Base-by-base conservation (phyloP, 2,329 filamentous ascomycete genomes). In the Orbilia blumenaviensis region DNA sequence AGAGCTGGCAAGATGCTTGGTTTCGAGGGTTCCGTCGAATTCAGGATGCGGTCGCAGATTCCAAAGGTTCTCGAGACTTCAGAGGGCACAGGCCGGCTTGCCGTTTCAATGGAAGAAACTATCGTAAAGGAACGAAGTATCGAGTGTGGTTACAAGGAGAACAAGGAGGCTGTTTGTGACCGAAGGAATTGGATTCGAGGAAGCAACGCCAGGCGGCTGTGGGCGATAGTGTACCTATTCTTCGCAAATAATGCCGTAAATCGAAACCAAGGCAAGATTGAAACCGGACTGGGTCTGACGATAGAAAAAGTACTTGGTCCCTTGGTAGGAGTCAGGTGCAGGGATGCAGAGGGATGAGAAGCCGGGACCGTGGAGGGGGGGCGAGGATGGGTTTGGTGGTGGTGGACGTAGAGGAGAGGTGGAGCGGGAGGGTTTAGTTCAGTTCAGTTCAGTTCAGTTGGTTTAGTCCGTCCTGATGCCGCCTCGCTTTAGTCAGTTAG, bases 51-150 rank as follows among this genome's bases (percentile, higher is more conserved):
- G 63, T 56, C 52, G 64, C 63, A n/a, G 56, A 50, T 48, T 64
- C 10, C 52, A 16, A 34, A 64, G 48, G 21, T 60, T 64, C 32
- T 61, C 46, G 56, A 29, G 46, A 18, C 18, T 54, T 32, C 48
- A 50, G 48, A 63, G 25, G 41, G 54, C 58, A 42, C 61, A 62
- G 62, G 29, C 32, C 56, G 54, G 46, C 56, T 64, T 64, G 52
- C 46, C 23, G 32, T 41, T 68, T 50, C 63, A 63, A 68, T 68
- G 50, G 27, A 16, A 44, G 34, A 34, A 29, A 60, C 41, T 44
- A 48, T 42, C 36, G 54, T 42, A 12, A 54, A 68, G 71, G 61
- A 62, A 63, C 21, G 32, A 63, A 21, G 56, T 62, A 48, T 73
- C 61, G 48, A 18, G 48, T 64, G 29, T 60, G 21, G 60, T 69